Evolutionary conservation across 225 moss, liverwort and hornwort genomes (phyloP).

Genomic region (Sphagnum tenellum): DNA sequence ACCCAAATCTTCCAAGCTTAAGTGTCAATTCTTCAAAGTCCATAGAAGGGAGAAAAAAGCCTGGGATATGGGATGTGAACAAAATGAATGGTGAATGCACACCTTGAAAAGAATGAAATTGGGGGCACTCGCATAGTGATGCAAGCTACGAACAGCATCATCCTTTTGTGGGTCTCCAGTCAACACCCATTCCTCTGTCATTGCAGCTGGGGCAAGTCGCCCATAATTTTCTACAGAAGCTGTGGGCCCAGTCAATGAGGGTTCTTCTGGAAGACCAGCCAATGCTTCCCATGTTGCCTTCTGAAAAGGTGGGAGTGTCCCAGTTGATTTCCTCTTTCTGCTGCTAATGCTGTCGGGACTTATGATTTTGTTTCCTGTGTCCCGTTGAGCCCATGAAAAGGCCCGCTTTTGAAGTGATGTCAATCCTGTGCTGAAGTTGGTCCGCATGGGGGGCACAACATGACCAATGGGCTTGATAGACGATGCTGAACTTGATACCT

Average conservation of each 20-base stretch:
- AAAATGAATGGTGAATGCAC: background rate
- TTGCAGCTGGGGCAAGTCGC: slow-evolving; percentile 60
- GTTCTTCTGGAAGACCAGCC: slow-evolving; percentile 88
- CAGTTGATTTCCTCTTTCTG: slow-evolving; percentile 70
- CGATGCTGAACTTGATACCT: slow-evolving; percentile 14
- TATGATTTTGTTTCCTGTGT: slow-evolving; percentile 59
- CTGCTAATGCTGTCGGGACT: slow-evolving; percentile 44
- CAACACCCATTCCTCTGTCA: slow-evolving; percentile 87
- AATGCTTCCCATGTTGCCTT: slow-evolving; percentile 96
- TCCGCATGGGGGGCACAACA: slow-evolving; percentile 25
- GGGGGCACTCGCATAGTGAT: slow-evolving; percentile 92
- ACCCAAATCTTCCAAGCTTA: too few relatives aligned
- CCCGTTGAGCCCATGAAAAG: slow-evolving; percentile 76
- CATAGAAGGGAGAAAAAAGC: too few relatives aligned
- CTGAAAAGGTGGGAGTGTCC: slow-evolving; percentile 75
- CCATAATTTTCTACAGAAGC: slow-evolving; percentile 58
- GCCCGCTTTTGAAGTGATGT: slow-evolving; percentile 73
- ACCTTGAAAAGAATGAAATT: slow-evolving; percentile 95
- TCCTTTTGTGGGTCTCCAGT: slow-evolving; percentile 84
- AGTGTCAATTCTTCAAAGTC: too few relatives aligned
- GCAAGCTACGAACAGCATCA: slow-evolving; percentile 75
- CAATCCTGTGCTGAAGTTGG: slow-evolving; percentile 66
- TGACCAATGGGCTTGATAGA: slow-evolving; percentile 37
- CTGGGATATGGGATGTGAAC: too few relatives aligned
- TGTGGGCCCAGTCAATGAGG: slow-evolving; percentile 19